These are phyloP conservation scores for Lignosus rhinocerotis DNA, from an alignment of 1,284 basidiomycete genomes.

Conservation along the genomic window DNA sequence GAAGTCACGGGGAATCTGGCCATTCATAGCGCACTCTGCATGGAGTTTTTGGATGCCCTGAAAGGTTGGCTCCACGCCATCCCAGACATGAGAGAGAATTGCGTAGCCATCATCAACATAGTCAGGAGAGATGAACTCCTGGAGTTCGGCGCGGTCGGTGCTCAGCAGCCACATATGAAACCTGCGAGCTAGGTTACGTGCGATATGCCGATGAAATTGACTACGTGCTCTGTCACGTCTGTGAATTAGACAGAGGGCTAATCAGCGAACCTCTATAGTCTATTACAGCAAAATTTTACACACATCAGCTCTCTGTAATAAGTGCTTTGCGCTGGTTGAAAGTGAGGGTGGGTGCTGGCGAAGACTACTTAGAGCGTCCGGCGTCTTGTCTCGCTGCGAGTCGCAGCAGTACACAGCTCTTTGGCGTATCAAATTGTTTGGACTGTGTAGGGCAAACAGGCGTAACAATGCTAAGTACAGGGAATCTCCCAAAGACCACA, in stretches of 20 bases:
- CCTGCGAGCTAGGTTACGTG: no score
- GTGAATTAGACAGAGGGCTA: no score
- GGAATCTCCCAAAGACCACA: no score
- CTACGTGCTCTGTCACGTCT: no score
- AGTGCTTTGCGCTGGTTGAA: neutral
- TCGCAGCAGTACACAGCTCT: neutral
- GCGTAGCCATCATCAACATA: neutral
- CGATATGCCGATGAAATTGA: no score
- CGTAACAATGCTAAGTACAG: no score
- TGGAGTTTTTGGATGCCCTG: neutral
- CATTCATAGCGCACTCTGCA: neutral
- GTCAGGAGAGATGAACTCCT: neutral
- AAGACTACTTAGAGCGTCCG: no score
- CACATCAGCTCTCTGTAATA: neutral
- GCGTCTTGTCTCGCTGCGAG: neutral
- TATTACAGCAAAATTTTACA: no score
- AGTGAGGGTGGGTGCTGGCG: neutral
- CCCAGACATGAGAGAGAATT: constrained; percentile 6
- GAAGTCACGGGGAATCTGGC: neutral
- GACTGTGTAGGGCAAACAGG: no score
- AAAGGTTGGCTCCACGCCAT: neutral
- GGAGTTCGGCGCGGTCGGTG: neutral
- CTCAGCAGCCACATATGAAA: constrained; percentile 7
- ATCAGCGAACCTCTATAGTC: no score
- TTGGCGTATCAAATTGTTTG: no score